Conservation (phyloP, 306 rosid genomes). For the Luffa aegyptiaca region DNA sequence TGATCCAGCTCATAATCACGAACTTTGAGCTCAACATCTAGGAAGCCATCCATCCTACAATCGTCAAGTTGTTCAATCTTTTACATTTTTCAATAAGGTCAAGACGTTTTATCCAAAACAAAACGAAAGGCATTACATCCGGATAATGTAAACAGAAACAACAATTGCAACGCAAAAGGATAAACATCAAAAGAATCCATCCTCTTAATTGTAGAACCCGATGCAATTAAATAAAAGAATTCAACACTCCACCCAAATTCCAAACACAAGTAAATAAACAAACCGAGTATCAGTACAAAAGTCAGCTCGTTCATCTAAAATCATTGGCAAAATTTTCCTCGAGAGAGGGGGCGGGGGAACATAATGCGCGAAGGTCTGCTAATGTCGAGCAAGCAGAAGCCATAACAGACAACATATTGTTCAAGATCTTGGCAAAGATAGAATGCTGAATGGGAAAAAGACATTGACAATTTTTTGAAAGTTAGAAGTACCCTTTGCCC, state of each 20-base stretch:
- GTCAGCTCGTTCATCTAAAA: background rate
- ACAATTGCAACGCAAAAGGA: background rate
- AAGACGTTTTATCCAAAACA: background rate
- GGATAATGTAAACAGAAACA: background rate
- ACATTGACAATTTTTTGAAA: background rate
- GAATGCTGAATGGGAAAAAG: background rate
- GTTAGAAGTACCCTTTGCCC: slow-evolving; percentile 47
- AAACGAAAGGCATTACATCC: background rate
- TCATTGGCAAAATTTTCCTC: background rate
- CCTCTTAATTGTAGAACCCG: background rate
- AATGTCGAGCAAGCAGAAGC: background rate
- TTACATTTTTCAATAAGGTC: background rate
- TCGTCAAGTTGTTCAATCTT: background rate
- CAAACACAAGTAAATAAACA: background rate
- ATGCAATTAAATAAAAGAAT: background rate
- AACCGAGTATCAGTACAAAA: background rate
- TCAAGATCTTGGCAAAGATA: background rate
- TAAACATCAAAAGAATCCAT: background rate
- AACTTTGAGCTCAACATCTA: slow-evolving; percentile 62
- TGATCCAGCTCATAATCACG: slow-evolving; percentile 94
- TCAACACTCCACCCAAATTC: background rate
- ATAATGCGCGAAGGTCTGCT: background rate
- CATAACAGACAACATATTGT: background rate
- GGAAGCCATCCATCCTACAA: slow-evolving; percentile 62
- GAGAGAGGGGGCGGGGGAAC: background rate